Evolutionary conservation across 768 basidiomycete genomes (phyloP).

Genomic region (Suillus decipiens): DNA sequence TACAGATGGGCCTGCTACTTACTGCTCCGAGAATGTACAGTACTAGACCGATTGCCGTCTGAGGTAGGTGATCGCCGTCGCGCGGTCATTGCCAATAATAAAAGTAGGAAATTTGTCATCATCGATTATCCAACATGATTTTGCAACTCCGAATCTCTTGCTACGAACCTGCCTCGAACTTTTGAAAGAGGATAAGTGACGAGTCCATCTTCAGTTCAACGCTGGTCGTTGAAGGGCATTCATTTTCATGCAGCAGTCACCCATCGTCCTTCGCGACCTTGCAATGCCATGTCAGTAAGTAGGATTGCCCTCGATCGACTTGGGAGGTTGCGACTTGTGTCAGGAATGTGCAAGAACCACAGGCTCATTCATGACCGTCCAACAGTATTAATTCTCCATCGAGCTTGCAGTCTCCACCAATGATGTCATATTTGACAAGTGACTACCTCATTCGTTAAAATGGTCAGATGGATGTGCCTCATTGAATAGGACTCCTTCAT

Average conservation of each 20-base stretch:
- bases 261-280: background rate
- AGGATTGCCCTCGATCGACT: background rate
- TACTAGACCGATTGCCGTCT: too few species aligned
- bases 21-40: too few species aligned
- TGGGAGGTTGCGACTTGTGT: background rate
- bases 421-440: background rate
- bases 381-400: background rate
- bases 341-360: background rate
- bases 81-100: too few species aligned
- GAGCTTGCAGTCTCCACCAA: background rate
- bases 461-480: background rate
- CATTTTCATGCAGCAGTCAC: background rate
- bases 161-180: background rate
- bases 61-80: too few species aligned
- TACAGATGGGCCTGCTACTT: too few species aligned
- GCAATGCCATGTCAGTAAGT: background rate
- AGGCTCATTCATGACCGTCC: background rate
- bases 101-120: background rate
- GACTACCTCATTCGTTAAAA: background rate
- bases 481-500: conserved; percentile 32
- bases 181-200: background rate
- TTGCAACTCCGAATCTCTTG: background rate
- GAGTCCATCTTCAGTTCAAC: background rate
- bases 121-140: background rate
- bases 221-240: background rate